These are phyloP conservation scores for Lotmaria passim DNA, from an alignment of 208 protist genomes.

Conservation along the genomic window DNA sequence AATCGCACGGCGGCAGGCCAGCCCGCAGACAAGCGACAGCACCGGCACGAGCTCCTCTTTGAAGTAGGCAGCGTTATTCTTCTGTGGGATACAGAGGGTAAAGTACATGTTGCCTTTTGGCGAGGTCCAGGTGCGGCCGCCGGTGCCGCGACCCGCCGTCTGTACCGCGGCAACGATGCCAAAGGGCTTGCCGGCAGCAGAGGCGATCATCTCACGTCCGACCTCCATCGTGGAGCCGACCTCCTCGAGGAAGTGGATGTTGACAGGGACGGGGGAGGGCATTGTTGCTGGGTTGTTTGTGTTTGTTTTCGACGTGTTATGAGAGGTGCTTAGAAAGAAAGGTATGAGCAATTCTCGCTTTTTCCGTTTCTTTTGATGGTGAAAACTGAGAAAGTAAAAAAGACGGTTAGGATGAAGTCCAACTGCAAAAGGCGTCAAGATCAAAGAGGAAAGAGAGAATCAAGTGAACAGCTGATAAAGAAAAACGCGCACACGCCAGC, in stretches of 20 bases:
- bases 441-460: neutral
- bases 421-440: neutral
- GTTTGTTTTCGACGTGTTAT: neutral
- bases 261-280: conserved; percentile 16
- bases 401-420: too few relatives aligned
- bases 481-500: too few relatives aligned
- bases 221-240: conserved; percentile 72
- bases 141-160: conserved; percentile 55
- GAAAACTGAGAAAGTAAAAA: neutral
- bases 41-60: conserved; percentile 48
- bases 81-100: conserved; percentile 59
- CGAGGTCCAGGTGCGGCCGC: conserved; percentile 63
- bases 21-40: conserved; percentile 60
- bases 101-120: conserved; percentile 82
- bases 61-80: conserved; percentile 9
- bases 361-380: too few relatives aligned
- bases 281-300: neutral
- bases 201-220: conserved; percentile 40
- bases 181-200: conserved; percentile 37
- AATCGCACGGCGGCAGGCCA: conserved; percentile 54
- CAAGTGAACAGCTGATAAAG: too few relatives aligned
- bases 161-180: conserved; percentile 62
- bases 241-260: conserved; percentile 52
- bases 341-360: too few relatives aligned
- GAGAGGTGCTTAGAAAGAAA: too few relatives aligned